phyloP scores from a whole-genome alignment of 1,284 basidiomycete species.

The Moesziomyces sp. region DNA sequence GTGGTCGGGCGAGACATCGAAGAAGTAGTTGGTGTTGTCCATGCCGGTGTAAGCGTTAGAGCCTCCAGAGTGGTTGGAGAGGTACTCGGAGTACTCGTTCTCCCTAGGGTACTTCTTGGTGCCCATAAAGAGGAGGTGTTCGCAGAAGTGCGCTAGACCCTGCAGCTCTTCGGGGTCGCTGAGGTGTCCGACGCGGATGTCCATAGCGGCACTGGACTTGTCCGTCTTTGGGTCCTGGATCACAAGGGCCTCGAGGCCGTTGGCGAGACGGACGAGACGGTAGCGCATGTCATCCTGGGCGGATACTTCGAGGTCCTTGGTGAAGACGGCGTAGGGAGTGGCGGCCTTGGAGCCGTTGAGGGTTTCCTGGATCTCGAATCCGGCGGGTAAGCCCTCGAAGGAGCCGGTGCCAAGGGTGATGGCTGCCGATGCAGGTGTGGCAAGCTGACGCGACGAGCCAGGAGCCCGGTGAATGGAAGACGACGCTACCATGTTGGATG shows the following conservation, averaged over 20 bases:
- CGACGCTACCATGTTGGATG: conserved; percentile 15
- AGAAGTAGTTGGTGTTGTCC: conserved; percentile 92
- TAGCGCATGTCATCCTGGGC: conserved; percentile 57
- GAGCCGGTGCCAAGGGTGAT: conserved; percentile 33
- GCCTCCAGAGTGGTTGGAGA: conserved; percentile 87
- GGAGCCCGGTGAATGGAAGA: conserved; percentile 17
- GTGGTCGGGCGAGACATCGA: conserved; percentile 87
- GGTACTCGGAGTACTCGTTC: conserved; percentile 73
- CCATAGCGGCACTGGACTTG: conserved; percentile 93
- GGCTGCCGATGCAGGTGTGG: conserved; percentile 33
- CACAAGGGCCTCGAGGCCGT: conserved; percentile 86
- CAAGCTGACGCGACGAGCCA: conserved; percentile 43
- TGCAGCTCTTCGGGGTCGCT: conserved; percentile 77
- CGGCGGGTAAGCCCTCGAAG: conserved; percentile 39
- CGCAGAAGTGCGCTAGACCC: conserved; percentile 90
- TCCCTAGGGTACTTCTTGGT: conserved; percentile 66
- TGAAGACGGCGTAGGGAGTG: conserved; percentile 59
- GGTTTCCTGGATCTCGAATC: conserved; percentile 46
- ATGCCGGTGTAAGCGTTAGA: conserved; percentile 96
- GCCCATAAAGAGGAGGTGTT: conserved; percentile 96
- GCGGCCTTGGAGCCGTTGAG: conserved; percentile 40
- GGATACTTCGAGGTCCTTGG: conserved; percentile 45
- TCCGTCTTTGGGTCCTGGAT: conserved; percentile 89
- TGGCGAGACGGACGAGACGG: conserved; percentile 81
- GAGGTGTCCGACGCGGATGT: conserved; percentile 94